Conservation (phyloP, 805 yeast genomes). For the Gaillardinia entomophila region DNA sequence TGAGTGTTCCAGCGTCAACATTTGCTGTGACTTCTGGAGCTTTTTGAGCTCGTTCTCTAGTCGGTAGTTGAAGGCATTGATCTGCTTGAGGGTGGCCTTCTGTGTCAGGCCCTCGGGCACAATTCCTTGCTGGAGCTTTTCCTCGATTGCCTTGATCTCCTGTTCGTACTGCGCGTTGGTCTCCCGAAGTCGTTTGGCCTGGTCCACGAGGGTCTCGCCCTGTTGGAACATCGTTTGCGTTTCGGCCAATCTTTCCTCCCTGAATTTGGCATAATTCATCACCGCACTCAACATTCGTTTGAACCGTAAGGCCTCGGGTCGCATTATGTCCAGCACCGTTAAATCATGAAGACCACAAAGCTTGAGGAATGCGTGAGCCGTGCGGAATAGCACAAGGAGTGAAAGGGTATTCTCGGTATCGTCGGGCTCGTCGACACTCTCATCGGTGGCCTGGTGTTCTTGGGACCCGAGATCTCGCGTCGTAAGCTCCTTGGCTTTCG, state of each 20-base stretch:
- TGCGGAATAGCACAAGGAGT: slow-evolving; percentile 52
- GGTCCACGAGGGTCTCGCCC: slow-evolving; percentile 45
- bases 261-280: slow-evolving; percentile 77
- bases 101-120: slow-evolving; percentile 11
- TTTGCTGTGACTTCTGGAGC: slow-evolving; percentile 58
- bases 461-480: not conserved
- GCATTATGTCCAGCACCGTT: slow-evolving; percentile 62
- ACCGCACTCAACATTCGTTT: slow-evolving; percentile 72
- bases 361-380: slow-evolving; percentile 55
- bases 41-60: slow-evolving; percentile 58
- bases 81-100: slow-evolving; percentile 34
- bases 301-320: slow-evolving; percentile 68
- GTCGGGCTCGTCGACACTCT: slow-evolving; percentile 24
- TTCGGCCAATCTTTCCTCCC: slow-evolving; percentile 70
- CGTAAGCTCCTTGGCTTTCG: slow-evolving; percentile 10
- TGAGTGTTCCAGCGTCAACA: slow-evolving; percentile 53
- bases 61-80: slow-evolving; percentile 41
- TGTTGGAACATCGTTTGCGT: slow-evolving; percentile 56
- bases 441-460: not conserved
- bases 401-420: slow-evolving; percentile 35
- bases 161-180: not conserved
- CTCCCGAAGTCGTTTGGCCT: slow-evolving; percentile 22
- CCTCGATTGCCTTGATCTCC: slow-evolving; percentile 4
- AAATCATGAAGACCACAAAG: slow-evolving; percentile 78
- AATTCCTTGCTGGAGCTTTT: slow-evolving; percentile 5